Percentiles rank a stretch among this genome's conserved stretches.
phyloP scores from a whole-genome alignment of 768 basidiomycete species.

The Leucogyrophana mollusca region DNA sequence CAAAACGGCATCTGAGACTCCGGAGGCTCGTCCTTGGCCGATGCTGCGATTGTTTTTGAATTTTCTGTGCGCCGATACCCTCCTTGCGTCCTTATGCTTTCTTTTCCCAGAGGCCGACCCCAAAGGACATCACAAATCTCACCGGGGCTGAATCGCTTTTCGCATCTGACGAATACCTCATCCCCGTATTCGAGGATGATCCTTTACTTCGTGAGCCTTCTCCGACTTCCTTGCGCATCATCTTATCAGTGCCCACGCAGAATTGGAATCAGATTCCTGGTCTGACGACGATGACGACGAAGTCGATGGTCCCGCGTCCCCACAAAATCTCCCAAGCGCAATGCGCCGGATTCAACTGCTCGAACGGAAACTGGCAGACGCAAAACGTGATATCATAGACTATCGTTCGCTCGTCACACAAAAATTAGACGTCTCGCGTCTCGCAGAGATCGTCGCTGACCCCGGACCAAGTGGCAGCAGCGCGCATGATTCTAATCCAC shows the following conservation, averaged over 20 bases:
- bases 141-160: conserved; percentile 64
- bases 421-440: conserved; percentile 45
- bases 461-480: conserved; percentile 21
- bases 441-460: conserved; percentile 44
- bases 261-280: conserved; percentile 68
- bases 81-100: not conserved
- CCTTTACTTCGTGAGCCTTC: conserved; percentile 76
- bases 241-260: conserved; percentile 33
- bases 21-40: not conserved
- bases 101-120: conserved; percentile 48
- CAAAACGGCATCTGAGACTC: conserved; percentile 1
- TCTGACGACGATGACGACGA: conserved; percentile 59
- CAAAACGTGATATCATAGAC: conserved; percentile 60
- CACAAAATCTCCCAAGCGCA: conserved; percentile 30
- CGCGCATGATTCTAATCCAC: no score
- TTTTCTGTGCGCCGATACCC: conserved; percentile 5
- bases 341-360: conserved; percentile 53
- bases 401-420: conserved; percentile 58
- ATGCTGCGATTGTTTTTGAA: not conserved
- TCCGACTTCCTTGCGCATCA: not conserved
- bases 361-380: conserved; percentile 57
- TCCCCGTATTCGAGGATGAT: conserved; percentile 83
- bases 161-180: conserved; percentile 74
- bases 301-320: conserved; percentile 26
- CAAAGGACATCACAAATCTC: conserved; percentile 43